These are phyloP conservation scores for Dictyostelium firmibasis DNA, from an alignment of 78 protist genomes.

Conservation along the genomic window DNA sequence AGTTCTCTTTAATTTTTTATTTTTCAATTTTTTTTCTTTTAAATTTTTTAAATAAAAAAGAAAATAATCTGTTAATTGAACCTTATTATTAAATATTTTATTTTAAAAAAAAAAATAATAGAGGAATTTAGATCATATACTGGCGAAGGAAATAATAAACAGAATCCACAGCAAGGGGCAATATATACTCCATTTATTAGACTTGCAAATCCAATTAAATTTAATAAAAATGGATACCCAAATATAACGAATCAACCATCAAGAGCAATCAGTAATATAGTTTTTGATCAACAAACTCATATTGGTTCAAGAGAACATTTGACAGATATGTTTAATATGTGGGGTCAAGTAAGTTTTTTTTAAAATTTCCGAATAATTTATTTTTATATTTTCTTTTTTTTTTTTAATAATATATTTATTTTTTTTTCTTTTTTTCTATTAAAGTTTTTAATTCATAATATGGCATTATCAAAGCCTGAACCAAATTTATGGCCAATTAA, in stretches of 20 bases:
- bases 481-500: constrained; percentile 25
- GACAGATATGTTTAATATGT: constrained; percentile 71
- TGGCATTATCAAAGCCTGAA: constrained; percentile 27
- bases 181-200: constrained; percentile 24
- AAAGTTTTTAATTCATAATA: constrained; percentile 68
- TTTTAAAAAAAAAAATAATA: neutral
- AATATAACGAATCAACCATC: constrained; percentile 25
- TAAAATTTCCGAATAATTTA: too few species aligned
- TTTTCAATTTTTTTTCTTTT: too few species aligned
- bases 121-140: constrained; percentile 67
- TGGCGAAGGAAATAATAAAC: constrained; percentile 48
- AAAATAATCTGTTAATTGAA: neutral
- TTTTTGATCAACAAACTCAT: constrained; percentile 7
- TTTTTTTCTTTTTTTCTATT: too few species aligned
- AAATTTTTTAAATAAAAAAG: neutral
- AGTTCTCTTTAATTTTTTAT: neutral
- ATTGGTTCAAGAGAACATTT: constrained; percentile 24
- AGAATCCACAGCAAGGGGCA: constrained; percentile 17
- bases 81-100: neutral
- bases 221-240: neutral
- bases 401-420: neutral
- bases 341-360: constrained; percentile 64
- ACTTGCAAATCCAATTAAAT: neutral
- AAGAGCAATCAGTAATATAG: constrained; percentile 45
- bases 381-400: neutral